phyloP scores from a whole-genome alignment of 768 basidiomycete genomes.

The Pholiota conissans region DNA sequence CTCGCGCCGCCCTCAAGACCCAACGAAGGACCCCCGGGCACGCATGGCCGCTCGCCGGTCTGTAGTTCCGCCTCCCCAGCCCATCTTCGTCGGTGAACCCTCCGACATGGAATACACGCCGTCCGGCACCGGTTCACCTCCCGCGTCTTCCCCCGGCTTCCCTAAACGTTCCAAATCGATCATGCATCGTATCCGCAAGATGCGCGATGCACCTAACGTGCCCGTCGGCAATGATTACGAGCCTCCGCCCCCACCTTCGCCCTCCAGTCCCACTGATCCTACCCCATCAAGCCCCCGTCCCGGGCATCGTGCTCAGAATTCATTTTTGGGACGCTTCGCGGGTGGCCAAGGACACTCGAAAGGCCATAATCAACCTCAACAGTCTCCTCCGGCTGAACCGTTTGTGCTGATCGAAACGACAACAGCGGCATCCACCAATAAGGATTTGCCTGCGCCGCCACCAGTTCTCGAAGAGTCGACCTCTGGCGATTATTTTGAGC shows the following conservation, averaged over 20 bases:
- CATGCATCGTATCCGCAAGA: conserved; percentile 86
- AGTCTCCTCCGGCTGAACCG: conserved; percentile 43
- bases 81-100: conserved; percentile 70
- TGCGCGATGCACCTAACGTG: conserved; percentile 85
- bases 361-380: conserved; percentile 19
- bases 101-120: conserved; percentile 35
- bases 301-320: conserved; percentile 74
- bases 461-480: conserved; percentile 14
- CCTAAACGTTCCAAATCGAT: conserved; percentile 79
- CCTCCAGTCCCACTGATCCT: conserved; percentile 37
- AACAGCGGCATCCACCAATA: conserved; percentile 51
- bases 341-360: conserved; percentile 23
- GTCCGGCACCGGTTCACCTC: conserved; percentile 34
- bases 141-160: conserved; percentile 40
- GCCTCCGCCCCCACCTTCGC: conserved; percentile 47
- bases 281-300: conserved; percentile 40
- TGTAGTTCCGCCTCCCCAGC: conserved; percentile 75
- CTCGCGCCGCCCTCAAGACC: conserved; percentile 43
- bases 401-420: conserved; percentile 67
- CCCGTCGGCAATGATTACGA: conserved; percentile 56
- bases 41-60: conserved; percentile 48
- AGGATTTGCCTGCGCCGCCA: conserved; percentile 52
- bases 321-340: conserved; percentile 74
- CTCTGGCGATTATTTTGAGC: conserved; percentile 54
- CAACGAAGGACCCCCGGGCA: conserved; percentile 33